Percentiles rank a stretch among this genome's conserved stretches.
Conservation (phyloP, 2,329 filamentous ascomycete genomes). For the Diplocarpon mali region DNA sequence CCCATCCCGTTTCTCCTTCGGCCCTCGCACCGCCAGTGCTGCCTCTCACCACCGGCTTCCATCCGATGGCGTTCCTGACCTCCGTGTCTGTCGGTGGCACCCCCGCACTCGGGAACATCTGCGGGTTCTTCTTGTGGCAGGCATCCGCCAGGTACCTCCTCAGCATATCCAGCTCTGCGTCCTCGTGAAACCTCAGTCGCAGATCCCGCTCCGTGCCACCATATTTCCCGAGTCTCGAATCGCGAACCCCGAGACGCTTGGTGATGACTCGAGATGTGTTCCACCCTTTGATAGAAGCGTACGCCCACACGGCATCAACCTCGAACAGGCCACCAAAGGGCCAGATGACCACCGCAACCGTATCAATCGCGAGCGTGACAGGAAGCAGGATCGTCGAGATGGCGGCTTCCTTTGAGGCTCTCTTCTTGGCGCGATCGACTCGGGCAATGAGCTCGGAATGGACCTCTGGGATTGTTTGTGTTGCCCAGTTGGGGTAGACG, state of each 20-base stretch:
- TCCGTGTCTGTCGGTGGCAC: slow-evolving; percentile 8
- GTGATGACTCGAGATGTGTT: slow-evolving; percentile 2
- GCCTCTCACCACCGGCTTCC: slow-evolving; percentile 6
- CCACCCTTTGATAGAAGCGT: slow-evolving; percentile 18
- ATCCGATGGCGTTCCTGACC: slow-evolving; percentile 9
- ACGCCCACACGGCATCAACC: slow-evolving; percentile 26
- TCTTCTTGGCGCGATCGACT: slow-evolving; percentile 1
- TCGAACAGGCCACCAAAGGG: slow-evolving; percentile 27
- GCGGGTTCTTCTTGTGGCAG: slow-evolving; percentile 6
- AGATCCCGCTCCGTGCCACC: slow-evolving; percentile 1
- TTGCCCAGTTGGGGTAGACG: not conserved
- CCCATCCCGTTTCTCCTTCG: slow-evolving; percentile 4
- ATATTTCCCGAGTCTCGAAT: slow-evolving; percentile 1
- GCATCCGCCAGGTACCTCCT: slow-evolving; percentile 2
- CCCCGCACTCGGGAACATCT: slow-evolving; percentile 7
- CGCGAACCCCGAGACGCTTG: slow-evolving; percentile 1
- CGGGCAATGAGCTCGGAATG: slow-evolving; percentile 3
- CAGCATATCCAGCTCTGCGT: slow-evolving; percentile 1
- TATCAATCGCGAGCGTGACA: slow-evolving; percentile 10
- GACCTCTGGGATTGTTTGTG: slow-evolving; percentile 2
- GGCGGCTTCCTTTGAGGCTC: slow-evolving; percentile 1
- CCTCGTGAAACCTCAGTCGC: slow-evolving; percentile 2
- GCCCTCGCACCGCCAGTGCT: slow-evolving; percentile 1
- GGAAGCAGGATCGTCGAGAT: slow-evolving; percentile 6
- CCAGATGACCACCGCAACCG: slow-evolving; percentile 22